Conservation (phyloP, 2,329 filamentous ascomycete genomes). For the Amylocarpus encephaloides region DNA sequence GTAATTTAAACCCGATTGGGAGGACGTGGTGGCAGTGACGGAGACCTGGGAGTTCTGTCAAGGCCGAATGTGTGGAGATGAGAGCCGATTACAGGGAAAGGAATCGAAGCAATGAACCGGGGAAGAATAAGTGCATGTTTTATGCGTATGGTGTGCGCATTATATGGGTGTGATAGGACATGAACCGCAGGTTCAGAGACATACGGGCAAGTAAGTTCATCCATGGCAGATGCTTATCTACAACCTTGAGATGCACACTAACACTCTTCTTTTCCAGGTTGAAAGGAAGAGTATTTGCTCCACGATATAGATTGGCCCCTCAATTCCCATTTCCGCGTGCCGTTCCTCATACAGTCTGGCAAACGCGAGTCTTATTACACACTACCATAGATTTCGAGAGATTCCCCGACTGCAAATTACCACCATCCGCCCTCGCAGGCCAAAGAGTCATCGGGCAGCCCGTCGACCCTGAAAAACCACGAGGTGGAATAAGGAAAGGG, state of each 20-base stretch:
- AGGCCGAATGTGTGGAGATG: conserved; percentile 94
- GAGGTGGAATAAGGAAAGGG: conserved; percentile 3
- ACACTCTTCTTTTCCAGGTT: conserved; percentile 33
- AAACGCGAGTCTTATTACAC: conserved; percentile 63
- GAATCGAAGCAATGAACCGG: conserved; percentile 50
- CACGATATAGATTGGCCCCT: conserved; percentile 75
- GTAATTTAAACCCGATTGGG: conserved; percentile 70
- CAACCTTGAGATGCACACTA: background rate
- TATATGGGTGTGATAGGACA: conserved; percentile 91
- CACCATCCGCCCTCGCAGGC: conserved; percentile 74
- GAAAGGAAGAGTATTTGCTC: conserved; percentile 77
- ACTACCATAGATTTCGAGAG: conserved; percentile 62
- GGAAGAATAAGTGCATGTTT: conserved; percentile 73
- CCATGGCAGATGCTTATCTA: background rate
- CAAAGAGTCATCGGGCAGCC: conserved; percentile 46
- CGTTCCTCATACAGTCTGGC: conserved; percentile 28
- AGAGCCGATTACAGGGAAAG: conserved; percentile 67
- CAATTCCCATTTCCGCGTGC: conserved; percentile 89
- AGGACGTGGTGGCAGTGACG: conserved; percentile 83
- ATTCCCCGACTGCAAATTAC: conserved; percentile 63
- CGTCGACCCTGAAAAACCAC: conserved; percentile 43
- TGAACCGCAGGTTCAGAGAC: conserved; percentile 87
- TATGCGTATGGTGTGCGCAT: conserved; percentile 87
- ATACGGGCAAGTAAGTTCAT: conserved; percentile 64
- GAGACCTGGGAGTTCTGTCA: conserved; percentile 54